Evolutionary conservation across 768 basidiomycete species (phyloP), one percentile per base, ranked within the genome.

Genomic region (Boletus tomentosulus): DNA sequence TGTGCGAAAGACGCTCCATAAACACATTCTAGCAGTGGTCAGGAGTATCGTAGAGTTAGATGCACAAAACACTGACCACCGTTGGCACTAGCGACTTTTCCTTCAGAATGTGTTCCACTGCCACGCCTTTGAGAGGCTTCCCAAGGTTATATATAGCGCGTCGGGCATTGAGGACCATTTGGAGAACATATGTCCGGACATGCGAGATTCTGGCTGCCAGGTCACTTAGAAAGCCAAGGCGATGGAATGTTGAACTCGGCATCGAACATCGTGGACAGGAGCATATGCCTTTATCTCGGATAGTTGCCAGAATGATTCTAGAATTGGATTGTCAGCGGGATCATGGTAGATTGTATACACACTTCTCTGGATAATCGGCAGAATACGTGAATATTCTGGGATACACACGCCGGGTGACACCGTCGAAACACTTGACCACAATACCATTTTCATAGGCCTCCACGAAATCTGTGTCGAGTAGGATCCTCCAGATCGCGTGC

Each of bases 331-430:
- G 19, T 19, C 19, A 19, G 19, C 19, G 19, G 19, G 19, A 19
- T 19, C 19, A 19, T 1, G 19, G 19, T 19, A 19, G 19, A 19
- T 19, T 19, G 19, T 19, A 19, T 19, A 19, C 19, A 19, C 33
- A 57, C 56, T 48, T 53, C 31, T 54, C 43, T 0, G 43, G 53
- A 11, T 50, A 54, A 8, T 54, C 43, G 0, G 48, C 44, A 0
- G 50, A 55, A 31, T 55, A 55, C 2, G 49, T 51, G 3, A 55
- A 51, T 3, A 55, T 46, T 6, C 49, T 5, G 1, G 45, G 49
- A n/a, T 30, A 55, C 3, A 50, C 44, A n/a, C 38, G 30, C 9
- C 46, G 7, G 13, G 4, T 6, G 1, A 47, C 5, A 0, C 54
- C 54, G 25, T 55, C 33, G 7, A 31, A 34, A 10, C 45, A 55